Percentiles rank a stretch among this genome's conserved stretches.
Evolutionary conservation across 1,284 basidiomycete genomes (phyloP).

Genomic region (Rhodotorula sp.): DNA sequence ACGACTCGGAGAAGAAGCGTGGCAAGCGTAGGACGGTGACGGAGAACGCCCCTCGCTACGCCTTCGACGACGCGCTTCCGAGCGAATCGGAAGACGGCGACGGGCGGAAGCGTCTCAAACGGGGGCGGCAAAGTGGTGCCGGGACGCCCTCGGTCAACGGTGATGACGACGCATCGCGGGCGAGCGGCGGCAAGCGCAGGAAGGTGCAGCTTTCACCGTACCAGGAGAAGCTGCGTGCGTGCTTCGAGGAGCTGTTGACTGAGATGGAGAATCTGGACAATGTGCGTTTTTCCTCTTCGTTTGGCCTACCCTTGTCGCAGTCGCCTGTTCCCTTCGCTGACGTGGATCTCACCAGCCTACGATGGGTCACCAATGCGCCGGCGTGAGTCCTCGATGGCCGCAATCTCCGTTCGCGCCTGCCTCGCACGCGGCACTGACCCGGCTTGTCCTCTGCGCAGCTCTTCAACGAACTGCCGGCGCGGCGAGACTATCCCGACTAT

Average conservation of each 20-base stretch:
- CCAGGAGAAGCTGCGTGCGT: slow-evolving; percentile 77
- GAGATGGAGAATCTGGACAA: slow-evolving; percentile 76
- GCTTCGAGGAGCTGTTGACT: slow-evolving; percentile 75
- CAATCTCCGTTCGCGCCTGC: not conserved
- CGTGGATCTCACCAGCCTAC: slow-evolving; percentile 18
- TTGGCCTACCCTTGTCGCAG: slow-evolving; percentile 64
- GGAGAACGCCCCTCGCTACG: slow-evolving; percentile 6
- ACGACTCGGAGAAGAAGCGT: slow-evolving; percentile 12
- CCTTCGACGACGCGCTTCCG: slow-evolving; percentile 10
- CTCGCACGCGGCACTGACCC: no score
- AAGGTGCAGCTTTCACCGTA: slow-evolving; percentile 51
- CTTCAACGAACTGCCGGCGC: slow-evolving; percentile 51
- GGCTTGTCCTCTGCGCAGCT: not conserved
- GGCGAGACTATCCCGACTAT: slow-evolving; percentile 86
- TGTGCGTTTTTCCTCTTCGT: slow-evolving; percentile 50
- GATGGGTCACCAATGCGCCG: slow-evolving; percentile 37
- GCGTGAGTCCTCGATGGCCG: not conserved
- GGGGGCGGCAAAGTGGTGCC: slow-evolving; percentile 1
- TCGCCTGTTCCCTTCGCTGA: slow-evolving; percentile 35
- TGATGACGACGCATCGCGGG: slow-evolving; percentile 19
- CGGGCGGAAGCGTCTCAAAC: slow-evolving; percentile 12
- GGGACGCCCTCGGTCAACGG: slow-evolving; percentile 10
- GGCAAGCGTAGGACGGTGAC: slow-evolving; percentile 16
- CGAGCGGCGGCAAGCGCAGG: slow-evolving; percentile 27
- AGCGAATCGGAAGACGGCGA: slow-evolving; percentile 31